phyloP scores from a whole-genome alignment of 2,329 filamentous ascomycete species.

The Cercospora sesami region DNA sequence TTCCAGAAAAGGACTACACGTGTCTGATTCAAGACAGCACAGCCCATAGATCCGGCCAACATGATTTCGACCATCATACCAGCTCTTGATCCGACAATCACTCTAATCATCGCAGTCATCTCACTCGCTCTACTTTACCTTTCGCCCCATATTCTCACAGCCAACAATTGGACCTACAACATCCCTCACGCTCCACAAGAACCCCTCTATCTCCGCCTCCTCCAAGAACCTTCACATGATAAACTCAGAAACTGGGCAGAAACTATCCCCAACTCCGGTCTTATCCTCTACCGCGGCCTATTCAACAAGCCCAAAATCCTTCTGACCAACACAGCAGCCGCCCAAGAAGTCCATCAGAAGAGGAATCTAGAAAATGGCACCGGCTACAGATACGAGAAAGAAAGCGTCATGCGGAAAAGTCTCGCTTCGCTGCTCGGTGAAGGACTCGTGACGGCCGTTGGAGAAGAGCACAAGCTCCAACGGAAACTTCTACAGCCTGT shows the following conservation, averaged over 20 bases:
- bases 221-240: background rate
- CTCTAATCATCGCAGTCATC: background rate
- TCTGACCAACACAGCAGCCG: slow-evolving; percentile 7
- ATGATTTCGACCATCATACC: background rate
- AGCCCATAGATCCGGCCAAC: background rate
- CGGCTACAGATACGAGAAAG: slow-evolving; percentile 13
- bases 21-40: background rate
- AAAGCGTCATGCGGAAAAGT: slow-evolving; percentile 5
- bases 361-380: background rate
- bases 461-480: background rate
- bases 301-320: slow-evolving; percentile 11
- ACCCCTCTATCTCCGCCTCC: background rate
- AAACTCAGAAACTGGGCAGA: background rate
- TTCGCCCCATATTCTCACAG: background rate
- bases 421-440: slow-evolving; percentile 17
- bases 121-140: background rate
- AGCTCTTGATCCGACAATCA: background rate
- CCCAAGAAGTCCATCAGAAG: slow-evolving; percentile 7
- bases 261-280: slow-evolving; percentile 12
- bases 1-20: too few relatives aligned
- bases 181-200: background rate
- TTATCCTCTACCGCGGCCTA: slow-evolving; percentile 17
- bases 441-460: slow-evolving; percentile 18
- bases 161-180: background rate
- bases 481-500: background rate